phyloP scores from a whole-genome alignment of 108 stramenopile species.

The Discostella stelligeroides region DNA sequence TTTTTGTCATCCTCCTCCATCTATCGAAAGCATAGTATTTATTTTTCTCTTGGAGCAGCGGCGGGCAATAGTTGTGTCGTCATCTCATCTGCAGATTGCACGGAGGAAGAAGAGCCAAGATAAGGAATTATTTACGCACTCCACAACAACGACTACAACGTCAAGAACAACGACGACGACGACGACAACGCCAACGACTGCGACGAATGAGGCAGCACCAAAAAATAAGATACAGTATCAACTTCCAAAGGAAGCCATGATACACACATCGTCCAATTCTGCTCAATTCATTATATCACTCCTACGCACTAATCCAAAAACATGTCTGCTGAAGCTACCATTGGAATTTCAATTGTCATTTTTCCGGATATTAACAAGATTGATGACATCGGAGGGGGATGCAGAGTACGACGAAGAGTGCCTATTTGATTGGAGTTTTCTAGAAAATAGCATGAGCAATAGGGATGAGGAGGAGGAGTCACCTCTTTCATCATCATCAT shows the following conservation, averaged over 20 bases:
- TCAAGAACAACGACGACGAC: no score
- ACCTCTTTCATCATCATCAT: background rate
- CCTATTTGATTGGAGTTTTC: conserved; percentile 36
- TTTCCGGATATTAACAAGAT: conserved; percentile 63
- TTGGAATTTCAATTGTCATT: conserved; percentile 57
- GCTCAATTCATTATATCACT: conserved; percentile 35
- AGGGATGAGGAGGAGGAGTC: background rate
- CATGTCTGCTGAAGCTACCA: conserved; percentile 51
- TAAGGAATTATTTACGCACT: no score
- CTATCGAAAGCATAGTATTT: conserved; percentile 38
- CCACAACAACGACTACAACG: no score
- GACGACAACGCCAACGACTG: background rate
- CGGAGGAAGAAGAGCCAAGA: background rate
- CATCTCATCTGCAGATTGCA: background rate
- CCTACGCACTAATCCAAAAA: conserved; percentile 6
- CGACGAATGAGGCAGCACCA: background rate
- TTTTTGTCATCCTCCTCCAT: conserved; percentile 57
- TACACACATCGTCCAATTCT: conserved; percentile 16
- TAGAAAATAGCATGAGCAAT: background rate
- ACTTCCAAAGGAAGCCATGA: conserved; percentile 30
- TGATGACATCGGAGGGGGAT: conserved; percentile 62
- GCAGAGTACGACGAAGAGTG: conserved; percentile 59
- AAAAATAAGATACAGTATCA: background rate
- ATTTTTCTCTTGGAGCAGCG: conserved; percentile 45
- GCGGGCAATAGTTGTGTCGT: conserved; percentile 33